Evolutionary conservation across 345 rosid genomes (phyloP).

Genomic region (Populus alba): DNA sequence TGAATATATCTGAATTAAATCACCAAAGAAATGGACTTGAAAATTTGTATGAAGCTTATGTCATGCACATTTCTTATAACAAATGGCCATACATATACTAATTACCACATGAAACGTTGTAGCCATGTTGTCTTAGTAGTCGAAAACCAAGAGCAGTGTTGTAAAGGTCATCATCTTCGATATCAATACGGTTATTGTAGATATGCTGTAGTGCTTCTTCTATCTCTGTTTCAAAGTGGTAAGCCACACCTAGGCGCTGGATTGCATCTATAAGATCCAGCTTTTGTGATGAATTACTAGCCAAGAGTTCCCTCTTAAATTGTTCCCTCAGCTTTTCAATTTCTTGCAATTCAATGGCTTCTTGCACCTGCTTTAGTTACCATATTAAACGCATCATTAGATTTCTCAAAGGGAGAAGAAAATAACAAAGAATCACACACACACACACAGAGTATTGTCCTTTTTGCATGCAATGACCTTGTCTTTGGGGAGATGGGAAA

Average conservation of each 20-base stretch:
- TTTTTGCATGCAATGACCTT: too few relatives aligned
- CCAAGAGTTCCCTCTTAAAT: constrained; percentile 14
- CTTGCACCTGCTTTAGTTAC: too few relatives aligned
- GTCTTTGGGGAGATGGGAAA: too few relatives aligned
- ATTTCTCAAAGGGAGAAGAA: too few relatives aligned
- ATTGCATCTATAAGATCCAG: constrained; percentile 33
- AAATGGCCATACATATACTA: too few relatives aligned
- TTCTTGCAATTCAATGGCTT: not conserved
- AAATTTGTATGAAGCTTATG: too few relatives aligned
- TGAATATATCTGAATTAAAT: constrained; percentile 24
- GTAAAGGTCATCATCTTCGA: not conserved
- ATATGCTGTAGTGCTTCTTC: too few relatives aligned
- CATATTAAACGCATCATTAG: too few relatives aligned
- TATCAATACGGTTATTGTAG: too few relatives aligned
- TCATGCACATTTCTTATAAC: too few relatives aligned
- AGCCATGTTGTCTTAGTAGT: constrained; percentile 29
- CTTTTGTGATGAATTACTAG: not conserved
- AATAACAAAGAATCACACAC: too few relatives aligned
- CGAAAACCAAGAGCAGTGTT: constrained; percentile 25
- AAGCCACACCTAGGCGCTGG: constrained; percentile 44
- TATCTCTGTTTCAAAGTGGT: constrained; percentile 36
- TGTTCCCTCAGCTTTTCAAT: constrained; percentile 12
- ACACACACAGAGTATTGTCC: too few relatives aligned
- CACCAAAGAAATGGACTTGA: not conserved
- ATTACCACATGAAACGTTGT: not conserved